Evolutionary conservation across 2,329 filamentous ascomycete genomes (phyloP).

Genomic region (Alternaria hordeiaustralica): DNA sequence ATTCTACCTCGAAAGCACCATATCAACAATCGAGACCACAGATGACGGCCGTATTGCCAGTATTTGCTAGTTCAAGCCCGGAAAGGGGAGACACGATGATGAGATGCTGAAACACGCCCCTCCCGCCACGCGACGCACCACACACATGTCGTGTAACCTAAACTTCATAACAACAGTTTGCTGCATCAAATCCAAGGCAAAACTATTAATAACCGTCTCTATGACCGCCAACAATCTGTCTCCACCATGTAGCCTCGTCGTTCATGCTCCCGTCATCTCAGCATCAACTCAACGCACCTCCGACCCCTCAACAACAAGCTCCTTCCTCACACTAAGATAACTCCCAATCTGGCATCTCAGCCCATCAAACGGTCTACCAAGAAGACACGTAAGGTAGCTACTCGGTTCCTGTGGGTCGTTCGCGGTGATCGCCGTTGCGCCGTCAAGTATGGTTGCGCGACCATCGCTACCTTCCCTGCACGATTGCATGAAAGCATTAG

Average conservation of each 20-base stretch:
- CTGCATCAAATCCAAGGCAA: accelerated
- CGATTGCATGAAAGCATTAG: accelerated
- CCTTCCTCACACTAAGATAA: slow-evolving; percentile 13
- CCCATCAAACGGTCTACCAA: slow-evolving; percentile 21
- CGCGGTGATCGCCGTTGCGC: slow-evolving; percentile 15
- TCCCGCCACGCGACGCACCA: background rate
- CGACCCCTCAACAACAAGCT: slow-evolving; percentile 2
- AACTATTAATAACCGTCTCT: accelerated
- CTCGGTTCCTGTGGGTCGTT: slow-evolving; percentile 19
- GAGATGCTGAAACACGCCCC: background rate
- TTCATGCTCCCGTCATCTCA: background rate
- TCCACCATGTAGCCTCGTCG: background rate
- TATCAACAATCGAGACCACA: no score
- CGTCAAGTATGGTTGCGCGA: background rate
- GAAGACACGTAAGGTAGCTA: slow-evolving; percentile 24
- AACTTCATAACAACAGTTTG: background rate
- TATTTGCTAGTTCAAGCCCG: accelerated
- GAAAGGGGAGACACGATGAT: background rate
- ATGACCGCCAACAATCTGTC: accelerated
- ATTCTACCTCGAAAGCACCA: accelerated
- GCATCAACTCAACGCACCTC: background rate
- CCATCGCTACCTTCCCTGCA: background rate
- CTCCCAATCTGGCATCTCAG: slow-evolving; percentile 21
- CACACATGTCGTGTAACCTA: background rate
- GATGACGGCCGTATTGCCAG: accelerated